These are phyloP conservation scores for Millerozyma acaciae DNA, from an alignment of 805 yeast genomes.

Conservation along the genomic window DNA sequence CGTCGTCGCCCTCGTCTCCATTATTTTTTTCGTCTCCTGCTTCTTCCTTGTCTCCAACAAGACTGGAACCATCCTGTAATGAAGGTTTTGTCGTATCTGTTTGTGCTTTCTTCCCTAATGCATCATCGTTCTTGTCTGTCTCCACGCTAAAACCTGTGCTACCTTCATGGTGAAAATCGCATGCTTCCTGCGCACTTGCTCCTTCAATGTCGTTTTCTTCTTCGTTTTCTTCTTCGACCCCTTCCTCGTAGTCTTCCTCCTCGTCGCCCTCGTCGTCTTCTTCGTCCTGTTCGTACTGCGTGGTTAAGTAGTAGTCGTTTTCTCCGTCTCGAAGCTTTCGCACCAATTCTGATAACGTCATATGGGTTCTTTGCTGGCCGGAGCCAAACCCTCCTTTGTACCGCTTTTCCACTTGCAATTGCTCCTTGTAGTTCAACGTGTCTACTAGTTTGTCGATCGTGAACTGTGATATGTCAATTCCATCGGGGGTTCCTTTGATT, in stretches of 20 bases:
- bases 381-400: slow-evolving; percentile 64
- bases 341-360: slow-evolving; percentile 50
- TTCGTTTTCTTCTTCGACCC: slow-evolving; percentile 11
- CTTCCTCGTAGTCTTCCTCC: slow-evolving; percentile 11
- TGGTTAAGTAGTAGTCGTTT: slow-evolving; percentile 55
- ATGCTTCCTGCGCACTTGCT: slow-evolving; percentile 1
- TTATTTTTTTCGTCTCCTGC: slow-evolving; percentile 9
- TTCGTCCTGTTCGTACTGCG: slow-evolving; percentile 55
- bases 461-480: slow-evolving; percentile 32
- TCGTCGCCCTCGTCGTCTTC: slow-evolving; percentile 4
- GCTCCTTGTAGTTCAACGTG: slow-evolving; percentile 31
- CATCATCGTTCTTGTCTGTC: slow-evolving; percentile 10
- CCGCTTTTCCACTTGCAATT: slow-evolving; percentile 57
- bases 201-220: slow-evolving; percentile 14
- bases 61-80: too few relatives aligned
- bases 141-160: slow-evolving; percentile 6
- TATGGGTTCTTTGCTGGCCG: slow-evolving; percentile 49
- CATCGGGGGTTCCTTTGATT: slow-evolving; percentile 15
- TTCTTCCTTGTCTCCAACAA: slow-evolving; percentile 15
- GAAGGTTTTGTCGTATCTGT: too few relatives aligned
- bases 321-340: slow-evolving; percentile 39
- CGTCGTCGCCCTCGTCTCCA: slow-evolving; percentile 3
- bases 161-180: too few relatives aligned
- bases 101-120: slow-evolving; percentile 21
- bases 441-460: slow-evolving; percentile 30